phyloP scores from a whole-genome alignment of 352 stramenopile genomes.

The Phytophthora brassicae region DNA sequence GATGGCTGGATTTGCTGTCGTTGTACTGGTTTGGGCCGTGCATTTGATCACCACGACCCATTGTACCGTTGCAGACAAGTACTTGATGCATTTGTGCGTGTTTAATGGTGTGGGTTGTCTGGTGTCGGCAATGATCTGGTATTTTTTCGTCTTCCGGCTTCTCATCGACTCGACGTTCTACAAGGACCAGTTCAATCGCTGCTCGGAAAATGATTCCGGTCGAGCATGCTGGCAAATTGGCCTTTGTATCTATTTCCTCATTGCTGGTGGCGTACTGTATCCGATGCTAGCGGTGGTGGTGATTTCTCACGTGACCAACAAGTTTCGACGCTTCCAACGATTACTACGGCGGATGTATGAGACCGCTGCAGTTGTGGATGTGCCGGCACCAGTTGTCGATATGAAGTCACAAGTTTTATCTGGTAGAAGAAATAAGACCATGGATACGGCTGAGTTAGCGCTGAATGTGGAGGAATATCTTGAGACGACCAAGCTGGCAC shows the following conservation, averaged over 20 bases:
- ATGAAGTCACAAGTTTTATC: slow-evolving; percentile 40
- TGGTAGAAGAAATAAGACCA: slow-evolving; percentile 30
- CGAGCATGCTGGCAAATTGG: slow-evolving; percentile 80
- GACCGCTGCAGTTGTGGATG: slow-evolving; percentile 48
- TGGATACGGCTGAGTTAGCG: slow-evolving; percentile 34
- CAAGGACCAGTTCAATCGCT: slow-evolving; percentile 78
- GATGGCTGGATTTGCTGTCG: slow-evolving; percentile 46
- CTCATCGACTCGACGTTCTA: slow-evolving; percentile 79
- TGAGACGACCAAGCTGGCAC: slow-evolving; percentile 31
- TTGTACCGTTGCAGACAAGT: slow-evolving; percentile 66
- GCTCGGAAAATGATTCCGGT: slow-evolving; percentile 49
- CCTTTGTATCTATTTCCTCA: slow-evolving; percentile 55
- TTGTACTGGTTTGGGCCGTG: slow-evolving; percentile 53
- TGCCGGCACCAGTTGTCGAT: slow-evolving; percentile 38
- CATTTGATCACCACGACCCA: slow-evolving; percentile 51
- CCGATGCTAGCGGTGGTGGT: slow-evolving; percentile 63
- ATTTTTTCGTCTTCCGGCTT: slow-evolving; percentile 61
- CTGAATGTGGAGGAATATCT: slow-evolving; percentile 41
- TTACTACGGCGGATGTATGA: slow-evolving; percentile 51
- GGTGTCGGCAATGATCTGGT: slow-evolving; percentile 56
- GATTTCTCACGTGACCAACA: slow-evolving; percentile 57
- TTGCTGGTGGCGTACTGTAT: slow-evolving; percentile 58
- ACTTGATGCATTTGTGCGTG: slow-evolving; percentile 74
- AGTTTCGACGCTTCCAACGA: slow-evolving; percentile 60
- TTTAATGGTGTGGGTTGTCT: slow-evolving; percentile 55